These are phyloP conservation scores for Neophaeococcomyces aloes DNA, from an alignment of 2,329 filamentous ascomycete genomes.

Conservation along the genomic window DNA sequence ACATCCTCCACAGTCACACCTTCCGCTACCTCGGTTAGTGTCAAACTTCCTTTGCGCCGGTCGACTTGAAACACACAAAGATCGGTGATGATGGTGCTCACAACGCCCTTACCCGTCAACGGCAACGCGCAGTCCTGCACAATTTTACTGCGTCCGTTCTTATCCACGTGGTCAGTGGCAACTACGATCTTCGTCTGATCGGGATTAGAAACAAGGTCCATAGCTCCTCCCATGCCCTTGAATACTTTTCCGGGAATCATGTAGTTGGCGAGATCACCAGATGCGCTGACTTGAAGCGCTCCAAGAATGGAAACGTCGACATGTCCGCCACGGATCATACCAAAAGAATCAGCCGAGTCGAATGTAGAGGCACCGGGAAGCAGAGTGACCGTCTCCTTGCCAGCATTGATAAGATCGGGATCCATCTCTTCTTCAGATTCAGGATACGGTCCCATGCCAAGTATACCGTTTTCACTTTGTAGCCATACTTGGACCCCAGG, in stretches of 20 bases:
- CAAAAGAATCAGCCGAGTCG: constrained; percentile 70
- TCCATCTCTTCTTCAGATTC: constrained; percentile 57
- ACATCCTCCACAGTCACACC: constrained; percentile 60
- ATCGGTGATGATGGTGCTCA: constrained; percentile 64
- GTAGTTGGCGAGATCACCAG: constrained; percentile 75
- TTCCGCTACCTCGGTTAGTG: constrained; percentile 60
- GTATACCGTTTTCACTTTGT: constrained; percentile 75
- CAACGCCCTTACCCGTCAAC: constrained; percentile 55
- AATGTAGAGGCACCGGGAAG: constrained; percentile 67
- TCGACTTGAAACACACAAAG: constrained; percentile 71
- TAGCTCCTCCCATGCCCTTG: constrained; percentile 77
- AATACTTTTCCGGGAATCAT: constrained; percentile 78
- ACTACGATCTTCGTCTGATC: constrained; percentile 63
- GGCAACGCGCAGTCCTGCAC: constrained; percentile 54
- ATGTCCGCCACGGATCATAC: constrained; percentile 77
- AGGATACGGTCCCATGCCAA: constrained; percentile 75
- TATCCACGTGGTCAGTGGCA: constrained; percentile 59
- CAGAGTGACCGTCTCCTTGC: constrained; percentile 77
- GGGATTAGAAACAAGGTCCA: constrained; percentile 63
- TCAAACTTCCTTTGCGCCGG: constrained; percentile 50
- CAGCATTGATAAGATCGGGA: constrained; percentile 72
- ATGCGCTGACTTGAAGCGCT: constrained; percentile 67
- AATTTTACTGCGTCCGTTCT: constrained; percentile 57
- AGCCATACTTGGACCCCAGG: constrained; percentile 63
- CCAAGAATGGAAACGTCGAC: constrained; percentile 77